Conservation (phyloP, 2,329 filamentous ascomycete species). For the Aspergillus nomiae region DNA sequence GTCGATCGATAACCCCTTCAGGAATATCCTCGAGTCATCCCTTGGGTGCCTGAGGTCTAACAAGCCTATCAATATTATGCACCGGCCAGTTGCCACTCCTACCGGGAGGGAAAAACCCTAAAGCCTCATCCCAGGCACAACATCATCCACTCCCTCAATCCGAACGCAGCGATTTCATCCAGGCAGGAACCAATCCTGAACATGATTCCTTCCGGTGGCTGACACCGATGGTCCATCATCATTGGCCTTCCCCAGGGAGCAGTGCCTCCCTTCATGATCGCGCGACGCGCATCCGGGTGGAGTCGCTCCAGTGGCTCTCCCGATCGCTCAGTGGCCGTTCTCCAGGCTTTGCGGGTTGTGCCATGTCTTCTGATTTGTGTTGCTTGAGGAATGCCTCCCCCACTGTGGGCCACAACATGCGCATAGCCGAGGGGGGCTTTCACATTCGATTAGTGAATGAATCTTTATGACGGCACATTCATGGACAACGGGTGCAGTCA, state of each 20-base stretch:
- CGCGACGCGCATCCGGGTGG: not conserved
- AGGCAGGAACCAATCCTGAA: not conserved
- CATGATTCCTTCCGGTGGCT: not conserved
- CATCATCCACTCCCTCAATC: too few relatives aligned
- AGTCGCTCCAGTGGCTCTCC: not conserved
- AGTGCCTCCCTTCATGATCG: constrained; percentile 3
- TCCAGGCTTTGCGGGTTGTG: not conserved
- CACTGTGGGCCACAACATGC: not conserved
- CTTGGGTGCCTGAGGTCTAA: not conserved
- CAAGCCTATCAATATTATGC: not conserved
- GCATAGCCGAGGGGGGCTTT: not conserved
- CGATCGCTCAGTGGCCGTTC: not conserved
- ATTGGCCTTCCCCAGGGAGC: not conserved
- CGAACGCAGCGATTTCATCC: not conserved
- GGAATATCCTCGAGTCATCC: not conserved
- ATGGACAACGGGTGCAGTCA: not conserved
- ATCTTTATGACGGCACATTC: not conserved
- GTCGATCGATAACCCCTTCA: not conserved
- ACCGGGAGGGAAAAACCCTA: not conserved
- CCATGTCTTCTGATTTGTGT: not conserved
- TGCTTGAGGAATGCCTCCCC: not conserved
- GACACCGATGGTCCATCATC: not conserved
- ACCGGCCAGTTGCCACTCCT: not conserved
- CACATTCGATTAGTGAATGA: not conserved
- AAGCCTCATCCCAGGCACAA: too few relatives aligned